Evolutionary conservation across 352 stramenopile species (phyloP).

Genomic region (Pythium phragmitis): DNA sequence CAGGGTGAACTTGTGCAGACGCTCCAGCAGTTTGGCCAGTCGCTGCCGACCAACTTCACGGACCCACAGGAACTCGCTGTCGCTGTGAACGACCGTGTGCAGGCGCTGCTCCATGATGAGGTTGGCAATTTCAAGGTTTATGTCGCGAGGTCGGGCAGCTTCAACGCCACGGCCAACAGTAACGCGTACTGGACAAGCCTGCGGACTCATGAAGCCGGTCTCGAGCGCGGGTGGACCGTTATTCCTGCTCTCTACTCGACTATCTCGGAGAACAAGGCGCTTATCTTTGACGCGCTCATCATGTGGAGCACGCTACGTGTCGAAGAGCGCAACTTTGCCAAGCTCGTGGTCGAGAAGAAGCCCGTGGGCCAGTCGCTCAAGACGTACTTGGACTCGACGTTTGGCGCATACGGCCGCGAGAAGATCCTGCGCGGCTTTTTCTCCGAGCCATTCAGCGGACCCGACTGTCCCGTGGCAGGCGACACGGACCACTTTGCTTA

Average conservation of each 20-base stretch:
- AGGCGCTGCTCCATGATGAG: not conserved
- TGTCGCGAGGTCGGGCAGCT: conserved; percentile 7
- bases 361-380: conserved; percentile 2
- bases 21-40: conserved; percentile 1
- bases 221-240: conserved; percentile 7
- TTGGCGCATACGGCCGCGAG: conserved; percentile 1
- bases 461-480: conserved; percentile 10
- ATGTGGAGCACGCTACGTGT: conserved; percentile 12
- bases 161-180: conserved; percentile 6
- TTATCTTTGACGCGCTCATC: conserved; percentile 9
- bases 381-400: not conserved
- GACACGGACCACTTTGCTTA: conserved; percentile 22
- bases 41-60: not conserved
- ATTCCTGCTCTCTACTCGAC: conserved; percentile 8
- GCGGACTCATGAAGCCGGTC: not conserved
- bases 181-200: conserved; percentile 16
- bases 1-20: conserved; percentile 1
- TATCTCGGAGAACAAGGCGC: not conserved
- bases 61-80: not conserved
- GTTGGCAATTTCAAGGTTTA: conserved; percentile 17
- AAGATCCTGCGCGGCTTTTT: conserved; percentile 18
- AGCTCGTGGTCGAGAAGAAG: conserved; percentile 11
- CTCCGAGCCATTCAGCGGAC: conserved; percentile 1
- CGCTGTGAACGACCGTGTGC: not conserved
- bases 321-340: conserved; percentile 7